Evolutionary conservation across 163 green algal species (phyloP), one percentile per base, ranked within the genome.

Genomic region (Chlamydomonas reinhardtii): DNA sequence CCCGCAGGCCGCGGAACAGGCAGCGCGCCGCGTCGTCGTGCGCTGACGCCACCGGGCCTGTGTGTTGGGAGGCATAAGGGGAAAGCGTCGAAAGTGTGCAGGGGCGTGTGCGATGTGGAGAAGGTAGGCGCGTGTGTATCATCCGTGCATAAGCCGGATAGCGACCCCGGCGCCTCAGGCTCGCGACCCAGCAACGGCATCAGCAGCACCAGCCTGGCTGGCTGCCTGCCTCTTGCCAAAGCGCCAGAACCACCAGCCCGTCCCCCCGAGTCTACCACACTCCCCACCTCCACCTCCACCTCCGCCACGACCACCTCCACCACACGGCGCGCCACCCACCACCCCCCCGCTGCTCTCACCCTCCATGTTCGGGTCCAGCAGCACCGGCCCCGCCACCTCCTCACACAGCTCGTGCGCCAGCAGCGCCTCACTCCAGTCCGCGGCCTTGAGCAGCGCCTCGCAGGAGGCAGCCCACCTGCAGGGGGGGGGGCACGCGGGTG

Each of bases 1-100:
- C 54, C 2, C 79, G 79, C 24, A 85, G 69, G 20, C 79, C 79
- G 48, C 79, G 79, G 66, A 85, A 85, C 52, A 85, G 54, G 68
- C 77, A 37, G 12, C 79, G 79, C 31, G 79, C 70, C 31, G 61
- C 66, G 29, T 84, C 66, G 24, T 27, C 48, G 43, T 70, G 37
- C 19, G n/a, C 65, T 54, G 69, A 70, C 74, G 71, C 24, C n/a
- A 81, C 74, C 17, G 74, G 74, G 52, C 52, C 74, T 81, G 48
- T 56, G 48, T 19, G 48, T 17, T 56, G 9, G 48, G 9, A 14
- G 8, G 39, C 39, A 48, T 14, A 5, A 48, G 5, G 39, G 8
- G 8, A 48, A 48, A 14, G 39, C 8, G 39, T 48, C 5, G 5
- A 48, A 5, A 5, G 39, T 48, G 39, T 48, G 39, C n/a, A n/a